Evolutionary conservation across 345 rosid genomes (phyloP), one percentile per base, ranked within the genome.

Genomic region (Aquilaria malaccensis): DNA sequence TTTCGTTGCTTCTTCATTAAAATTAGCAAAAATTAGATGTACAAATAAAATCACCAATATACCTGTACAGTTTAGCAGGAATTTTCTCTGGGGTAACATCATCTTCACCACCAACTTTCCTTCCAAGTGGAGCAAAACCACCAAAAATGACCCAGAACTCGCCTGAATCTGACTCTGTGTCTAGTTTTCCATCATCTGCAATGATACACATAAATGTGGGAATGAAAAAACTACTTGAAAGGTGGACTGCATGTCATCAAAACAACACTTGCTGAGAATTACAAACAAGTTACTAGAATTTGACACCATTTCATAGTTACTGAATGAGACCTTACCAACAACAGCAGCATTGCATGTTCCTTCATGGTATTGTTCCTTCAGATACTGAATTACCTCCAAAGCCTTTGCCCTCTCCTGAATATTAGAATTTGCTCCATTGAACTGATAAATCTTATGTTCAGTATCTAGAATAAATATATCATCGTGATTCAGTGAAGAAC

Each of bases 341-440:
- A 91, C 72, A 33, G 91, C 94, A 71, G 86, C 88, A 59, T 86
- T 82, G 71, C 98, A 86, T 61, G 77, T 86, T 64, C 90, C 92
- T 11, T 56, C 73, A 80, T 91, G 98, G 73, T 79, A 82, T 63
- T 74, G 78, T 60, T 91, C 95, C 68, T 80, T 88, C 30, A 91
- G 80, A 72, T 81, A 90, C 73, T 91, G 96, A 83, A 90, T 81
- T 45, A 91, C 96, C 83, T 80, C 97, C 78, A 87, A 81, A 51
- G 99, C 95, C 80, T 95, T 95, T 47, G 91, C 99, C 67, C 99
- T 85, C 75, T 95, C 99, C 71, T 95, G 99, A 70, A 95, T 91
- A 75, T 85, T 95, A 45, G 99, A 91, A 75, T 95, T 91, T 73
- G 95, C 81, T 60, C 97, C 99, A 71, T 95, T 95, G 83, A 95